Evolutionary conservation across 1,139 yeast species (phyloP).

Genomic region (Hyphopichia buzzinii): DNA sequence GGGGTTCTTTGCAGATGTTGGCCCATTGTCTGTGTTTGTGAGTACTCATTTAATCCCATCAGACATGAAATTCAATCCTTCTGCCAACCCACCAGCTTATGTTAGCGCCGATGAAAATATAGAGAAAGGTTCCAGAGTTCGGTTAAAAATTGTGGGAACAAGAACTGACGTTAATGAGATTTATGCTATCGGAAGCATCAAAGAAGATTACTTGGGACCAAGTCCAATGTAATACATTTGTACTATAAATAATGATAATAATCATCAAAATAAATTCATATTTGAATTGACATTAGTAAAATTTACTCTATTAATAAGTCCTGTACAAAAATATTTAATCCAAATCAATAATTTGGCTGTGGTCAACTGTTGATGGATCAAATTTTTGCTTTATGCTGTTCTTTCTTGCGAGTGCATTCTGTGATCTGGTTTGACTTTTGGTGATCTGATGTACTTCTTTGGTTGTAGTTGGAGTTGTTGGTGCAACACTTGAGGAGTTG

Average conservation of each 20-base stretch:
- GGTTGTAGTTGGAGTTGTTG: no score
- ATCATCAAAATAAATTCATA: background rate
- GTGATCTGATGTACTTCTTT: no score
- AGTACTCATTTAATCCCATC: constrained; percentile 93
- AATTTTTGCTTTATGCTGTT: constrained; percentile 1
- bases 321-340: no score
- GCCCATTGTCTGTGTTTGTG: constrained; percentile 92
- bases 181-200: constrained; percentile 95
- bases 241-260: constrained; percentile 1
- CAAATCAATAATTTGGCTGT: constrained; percentile 3
- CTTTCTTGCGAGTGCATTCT: no score
- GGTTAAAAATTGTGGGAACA: constrained; percentile 95
- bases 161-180: constrained; percentile 97
- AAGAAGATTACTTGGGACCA: constrained; percentile 95
- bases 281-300: background rate
- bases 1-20: constrained; percentile 98
- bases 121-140: constrained; percentile 88
- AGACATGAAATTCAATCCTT: constrained; percentile 91
- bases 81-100: constrained; percentile 98
- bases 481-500: no score
- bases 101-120: constrained; percentile 93
- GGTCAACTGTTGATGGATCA: constrained; percentile 6
- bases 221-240: constrained; percentile 36
- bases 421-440: no score
- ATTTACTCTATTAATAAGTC: background rate